Evolutionary conservation across 768 basidiomycete genomes (phyloP), one percentile per base, ranked within the genome.

Genomic region (Russula griseocarnosa): DNA sequence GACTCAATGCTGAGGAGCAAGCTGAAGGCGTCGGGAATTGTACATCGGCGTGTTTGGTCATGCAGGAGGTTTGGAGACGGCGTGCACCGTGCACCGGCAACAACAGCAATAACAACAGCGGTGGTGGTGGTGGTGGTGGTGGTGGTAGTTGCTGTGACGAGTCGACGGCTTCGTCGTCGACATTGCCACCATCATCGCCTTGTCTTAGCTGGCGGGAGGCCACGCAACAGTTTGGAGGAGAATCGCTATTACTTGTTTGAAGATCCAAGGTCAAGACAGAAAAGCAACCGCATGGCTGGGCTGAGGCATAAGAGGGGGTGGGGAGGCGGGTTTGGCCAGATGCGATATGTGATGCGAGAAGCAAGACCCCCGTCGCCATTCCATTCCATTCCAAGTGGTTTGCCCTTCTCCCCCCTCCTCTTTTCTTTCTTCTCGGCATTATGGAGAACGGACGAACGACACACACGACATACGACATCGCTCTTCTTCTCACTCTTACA

Each of bases 11-110:
- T 59, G 79, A 79, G 58, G 83, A 86, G 69, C 77, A 78, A 42
- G 74, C 75, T 24, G 81, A 83, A 58, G 77, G 78, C 11, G 79
- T 86, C 30, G 90, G 90, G 36, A 92, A 92, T 69, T 84, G 84
- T 61, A 70, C 74, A n/a, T 77, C 82, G 49, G 84, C 87, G 36
- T 74, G 73, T 50, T 56, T 66, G 16, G 74, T 92, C 67, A 80
- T 93, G 71, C 73, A 78, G 55, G 66, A 73, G 42, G 80, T 92
- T 55, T 91, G 90, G 90, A 58, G 63, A 1, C 69, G 76, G 32
- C 76, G 80, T 36, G 13, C 34, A 0, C 36, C 22, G 13, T 22
- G 34, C 11, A 6, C 6, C n/a, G 5, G 1, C 30, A 30, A 32
- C 32, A 8, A 8, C 30, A 5, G 6, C 30, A 30, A 30, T 30